A percentile compares a stretch with the other conserved stretches of the same genome.
phyloP scores from a whole-genome alignment of 2,329 filamentous ascomycete species.

The Parastagonospora nodorum region DNA sequence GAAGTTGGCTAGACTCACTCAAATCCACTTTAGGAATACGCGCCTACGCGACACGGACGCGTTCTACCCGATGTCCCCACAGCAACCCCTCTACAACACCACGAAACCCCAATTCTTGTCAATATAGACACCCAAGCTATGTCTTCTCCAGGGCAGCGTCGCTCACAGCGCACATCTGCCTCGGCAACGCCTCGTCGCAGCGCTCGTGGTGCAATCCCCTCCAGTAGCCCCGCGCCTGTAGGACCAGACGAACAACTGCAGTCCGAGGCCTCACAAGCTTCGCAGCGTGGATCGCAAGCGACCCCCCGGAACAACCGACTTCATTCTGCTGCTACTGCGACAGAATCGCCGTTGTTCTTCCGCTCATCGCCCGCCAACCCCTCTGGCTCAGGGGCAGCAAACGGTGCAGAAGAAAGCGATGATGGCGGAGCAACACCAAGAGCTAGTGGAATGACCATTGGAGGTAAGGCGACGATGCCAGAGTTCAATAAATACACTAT shows the following conservation, averaged over 20 bases:
- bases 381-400: conserved; percentile 46
- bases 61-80: conserved; percentile 10
- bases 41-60: background rate
- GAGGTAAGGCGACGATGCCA: conserved; percentile 58
- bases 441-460: conserved; percentile 64
- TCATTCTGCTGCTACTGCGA: conserved; percentile 50
- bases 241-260: conserved; percentile 52
- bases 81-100: background rate
- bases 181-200: conserved; percentile 61
- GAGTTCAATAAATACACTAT: conserved; percentile 11
- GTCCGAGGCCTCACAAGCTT: conserved; percentile 48
- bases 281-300: conserved; percentile 45
- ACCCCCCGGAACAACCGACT: conserved; percentile 55
- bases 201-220: conserved; percentile 59
- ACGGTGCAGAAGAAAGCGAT: conserved; percentile 52
- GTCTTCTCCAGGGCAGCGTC: conserved; percentile 66
- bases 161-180: conserved; percentile 60
- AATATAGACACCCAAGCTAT: conserved; percentile 46
- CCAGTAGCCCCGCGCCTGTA: conserved; percentile 52
- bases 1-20: background rate
- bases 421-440: conserved; percentile 72
- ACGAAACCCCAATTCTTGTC: conserved; percentile 6
- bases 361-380: conserved; percentile 62
- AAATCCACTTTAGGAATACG: background rate
- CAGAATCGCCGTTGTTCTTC: conserved; percentile 79